Evolutionary conservation across 805 yeast genomes (phyloP), one percentile per base, ranked within the genome.

Genomic region (Metschnikowia bowlesiae): DNA sequence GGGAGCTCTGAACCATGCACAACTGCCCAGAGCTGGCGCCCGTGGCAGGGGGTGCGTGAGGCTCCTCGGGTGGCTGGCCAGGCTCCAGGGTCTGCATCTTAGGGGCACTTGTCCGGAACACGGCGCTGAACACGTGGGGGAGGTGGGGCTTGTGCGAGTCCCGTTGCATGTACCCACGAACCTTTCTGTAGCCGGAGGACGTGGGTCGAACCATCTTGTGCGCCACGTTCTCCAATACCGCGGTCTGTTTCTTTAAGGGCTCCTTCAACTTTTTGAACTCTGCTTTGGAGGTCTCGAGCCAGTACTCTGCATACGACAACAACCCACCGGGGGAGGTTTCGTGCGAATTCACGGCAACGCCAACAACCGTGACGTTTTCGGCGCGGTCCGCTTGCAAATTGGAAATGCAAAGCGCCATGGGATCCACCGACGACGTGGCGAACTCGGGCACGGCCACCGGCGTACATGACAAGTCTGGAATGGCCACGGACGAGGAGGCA

Each of bases 181-280:
- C 45, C 31, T 42, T 42, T 31, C 22, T 31, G 16, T 32, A 42
- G 18, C 45, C 38, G 13, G 45, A 42, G 8, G 45, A 42, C 29
- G 45, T 28, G 9, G 45, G 45, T 22, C 37, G 37, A 18, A 33
- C 38, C 45, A 42, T 22, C 13, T 18, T 33, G 11, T 42, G 37
- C 9, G 45, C 45, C 31, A 42, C 38, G 31, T 42, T 42, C 26
- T 42, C 46, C 28, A 44, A 34, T 2, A 40, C 46, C 3, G 39
- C 32, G 2, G 46, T 35, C 11, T 34, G 46, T 33, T 35, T 35
- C 10, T 35, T 34, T 34, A 44, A 44, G 28, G 46, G 46, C 28
- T 44, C 46, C 35, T 44, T 44, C 46, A 44, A 44, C 39, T 44
- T 44, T 28, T 44, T 44, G 34, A 44, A 34, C 31, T 44, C 46